Conservation (phyloP, 208 protist genomes). For the Crithidia brevicula region DNA sequence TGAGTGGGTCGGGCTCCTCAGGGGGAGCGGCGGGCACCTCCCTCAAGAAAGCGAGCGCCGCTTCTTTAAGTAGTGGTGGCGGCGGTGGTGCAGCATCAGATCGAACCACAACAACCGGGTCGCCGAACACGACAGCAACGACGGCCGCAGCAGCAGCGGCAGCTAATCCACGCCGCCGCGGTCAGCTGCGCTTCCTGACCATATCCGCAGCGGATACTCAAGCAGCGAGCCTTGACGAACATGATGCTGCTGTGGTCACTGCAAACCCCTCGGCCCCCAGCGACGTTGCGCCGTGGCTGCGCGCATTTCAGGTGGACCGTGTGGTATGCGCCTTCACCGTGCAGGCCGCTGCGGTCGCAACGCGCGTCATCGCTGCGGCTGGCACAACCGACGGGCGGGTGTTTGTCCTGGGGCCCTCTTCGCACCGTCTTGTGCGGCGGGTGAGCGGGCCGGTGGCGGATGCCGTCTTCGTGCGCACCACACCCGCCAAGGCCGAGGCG, state of each 20-base stretch:
- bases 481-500: not conserved
- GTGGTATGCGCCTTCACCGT: constrained; percentile 66
- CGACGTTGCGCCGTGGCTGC: constrained; percentile 53
- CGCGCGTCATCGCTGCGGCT: constrained; percentile 47
- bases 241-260: not conserved
- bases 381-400: constrained; percentile 72
- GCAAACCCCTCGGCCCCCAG: constrained; percentile 3
- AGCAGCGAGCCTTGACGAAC: not conserved
- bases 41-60: not conserved
- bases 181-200: constrained; percentile 24
- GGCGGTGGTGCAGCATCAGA: constrained; percentile 2
- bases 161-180: constrained; percentile 10
- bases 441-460: constrained; percentile 78
- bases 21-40: not conserved
- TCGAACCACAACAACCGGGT: not conserved
- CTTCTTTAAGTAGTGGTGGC: not conserved
- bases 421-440: constrained; percentile 38
- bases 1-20: no score
- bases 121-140: not conserved
- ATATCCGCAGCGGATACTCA: no score
- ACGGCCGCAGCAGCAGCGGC: constrained; percentile 6
- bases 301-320: constrained; percentile 28
- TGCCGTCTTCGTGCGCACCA: constrained; percentile 58
- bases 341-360: constrained; percentile 23
- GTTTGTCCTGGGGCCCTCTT: constrained; percentile 37